Percentiles rank a stretch among this genome's conserved stretches.
Conservation (phyloP, 805 yeast genomes). For the Myxozyma lipomycoides region DNA sequence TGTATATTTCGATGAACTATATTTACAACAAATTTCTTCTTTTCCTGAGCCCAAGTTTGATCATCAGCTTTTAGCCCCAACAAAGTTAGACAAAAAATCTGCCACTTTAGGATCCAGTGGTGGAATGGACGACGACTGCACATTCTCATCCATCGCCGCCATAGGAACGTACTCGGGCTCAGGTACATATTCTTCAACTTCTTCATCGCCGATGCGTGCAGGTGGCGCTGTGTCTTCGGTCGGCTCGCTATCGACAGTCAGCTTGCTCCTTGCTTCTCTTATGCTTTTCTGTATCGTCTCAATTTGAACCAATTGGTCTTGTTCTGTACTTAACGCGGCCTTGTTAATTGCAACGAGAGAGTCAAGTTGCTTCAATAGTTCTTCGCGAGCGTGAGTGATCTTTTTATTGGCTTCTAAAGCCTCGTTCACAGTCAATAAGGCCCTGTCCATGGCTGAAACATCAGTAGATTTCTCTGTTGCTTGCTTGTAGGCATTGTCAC, state of each 20-base stretch:
- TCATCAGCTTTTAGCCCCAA: neutral
- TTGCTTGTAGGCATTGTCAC: neutral
- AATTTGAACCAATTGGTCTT: conserved; percentile 32
- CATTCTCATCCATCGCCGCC: neutral
- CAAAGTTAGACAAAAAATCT: conserved; percentile 15
- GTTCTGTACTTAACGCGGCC: conserved; percentile 32
- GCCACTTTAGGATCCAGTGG: conserved; percentile 25
- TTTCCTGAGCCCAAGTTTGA: too few species aligned
- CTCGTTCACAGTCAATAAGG: conserved; percentile 30
- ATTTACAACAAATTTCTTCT: too few species aligned
- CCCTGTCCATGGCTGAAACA: conserved; percentile 8
- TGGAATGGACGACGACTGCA: conserved; percentile 6
- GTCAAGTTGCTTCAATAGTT: conserved; percentile 33
- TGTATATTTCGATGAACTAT: too few species aligned
- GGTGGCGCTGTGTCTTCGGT: conserved; percentile 4
- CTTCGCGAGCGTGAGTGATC: conserved; percentile 30
- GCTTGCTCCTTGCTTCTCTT: neutral
- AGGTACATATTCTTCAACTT: conserved; percentile 10
- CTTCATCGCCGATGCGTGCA: conserved; percentile 2
- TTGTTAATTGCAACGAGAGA: conserved; percentile 32
- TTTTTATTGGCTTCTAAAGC: conserved; percentile 32
- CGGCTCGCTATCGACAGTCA: conserved; percentile 14
- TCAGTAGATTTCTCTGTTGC: neutral
- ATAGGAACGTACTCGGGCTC: conserved; percentile 17
- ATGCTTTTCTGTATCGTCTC: conserved; percentile 34